Evolutionary conservation across 2,329 filamentous ascomycete genomes (phyloP).

Genomic region (Colletotrichum karsti): DNA sequence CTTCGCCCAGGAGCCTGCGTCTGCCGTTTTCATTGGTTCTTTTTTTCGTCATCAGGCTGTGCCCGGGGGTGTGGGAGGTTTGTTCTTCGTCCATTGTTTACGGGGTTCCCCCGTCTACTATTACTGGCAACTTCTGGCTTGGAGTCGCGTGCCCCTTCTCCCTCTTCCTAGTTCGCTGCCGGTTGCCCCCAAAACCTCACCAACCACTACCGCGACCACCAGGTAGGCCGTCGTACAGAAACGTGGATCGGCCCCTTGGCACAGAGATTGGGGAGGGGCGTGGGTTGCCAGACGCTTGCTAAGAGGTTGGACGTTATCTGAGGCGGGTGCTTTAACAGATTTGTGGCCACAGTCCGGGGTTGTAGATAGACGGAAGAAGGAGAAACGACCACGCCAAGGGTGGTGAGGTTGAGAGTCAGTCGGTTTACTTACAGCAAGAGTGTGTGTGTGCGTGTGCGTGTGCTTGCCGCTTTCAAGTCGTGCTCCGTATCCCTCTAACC

Average conservation of each 20-base stretch:
- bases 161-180: constrained; percentile 1
- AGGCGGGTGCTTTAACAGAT: constrained; percentile 15
- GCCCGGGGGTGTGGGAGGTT: not conserved
- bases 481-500: constrained; percentile 12
- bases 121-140: constrained; percentile 14
- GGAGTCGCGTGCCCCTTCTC: constrained; percentile 27
- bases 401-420: constrained; percentile 17
- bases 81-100: not conserved
- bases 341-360: constrained; percentile 10
- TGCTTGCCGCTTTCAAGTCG: constrained; percentile 12
- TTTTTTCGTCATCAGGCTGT: not conserved
- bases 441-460: not conserved
- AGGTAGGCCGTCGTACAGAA: not conserved
- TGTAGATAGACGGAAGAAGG: not conserved
- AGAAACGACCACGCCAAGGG: constrained; percentile 11
- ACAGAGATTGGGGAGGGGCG: not conserved
- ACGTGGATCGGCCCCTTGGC: not conserved
- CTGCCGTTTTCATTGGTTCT: constrained; percentile 13
- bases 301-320: constrained; percentile 10
- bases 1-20: constrained; percentile 20
- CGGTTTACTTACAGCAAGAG: not conserved
- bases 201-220: constrained; percentile 1
- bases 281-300: constrained; percentile 13
- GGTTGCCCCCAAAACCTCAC: not conserved
- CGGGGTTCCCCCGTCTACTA: not conserved